These are phyloP conservation scores for Metschnikowia dekortorum DNA, from an alignment of 805 yeast genomes.

Conservation along the genomic window DNA sequence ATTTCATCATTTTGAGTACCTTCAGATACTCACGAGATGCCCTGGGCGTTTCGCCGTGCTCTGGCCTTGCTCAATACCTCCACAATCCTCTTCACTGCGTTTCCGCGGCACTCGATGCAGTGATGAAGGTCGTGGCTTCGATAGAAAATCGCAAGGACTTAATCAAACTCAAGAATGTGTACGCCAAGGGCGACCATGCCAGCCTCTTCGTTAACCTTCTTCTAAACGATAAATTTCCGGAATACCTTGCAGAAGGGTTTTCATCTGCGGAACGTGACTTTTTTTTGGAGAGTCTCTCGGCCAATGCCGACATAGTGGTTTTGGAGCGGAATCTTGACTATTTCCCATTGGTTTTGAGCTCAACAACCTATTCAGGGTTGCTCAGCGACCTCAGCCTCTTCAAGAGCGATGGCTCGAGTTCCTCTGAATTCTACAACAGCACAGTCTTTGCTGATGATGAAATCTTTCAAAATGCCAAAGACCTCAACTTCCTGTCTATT, in stretches of 20 bases:
- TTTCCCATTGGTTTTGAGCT: conserved; percentile 66
- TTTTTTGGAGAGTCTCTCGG: conserved; percentile 30
- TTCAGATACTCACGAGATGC: neutral
- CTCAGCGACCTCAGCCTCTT: conserved; percentile 67
- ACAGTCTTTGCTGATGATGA: conserved; percentile 39
- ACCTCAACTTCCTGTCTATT: conserved; percentile 72
- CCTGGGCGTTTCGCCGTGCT: neutral
- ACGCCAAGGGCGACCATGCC: conserved; percentile 58
- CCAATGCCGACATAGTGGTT: conserved; percentile 68
- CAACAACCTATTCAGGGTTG: conserved; percentile 77
- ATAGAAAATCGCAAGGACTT: conserved; percentile 17
- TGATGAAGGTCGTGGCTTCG: conserved; percentile 45
- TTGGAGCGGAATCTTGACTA: conserved; percentile 76
- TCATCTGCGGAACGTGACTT: conserved; percentile 36
- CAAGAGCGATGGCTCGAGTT: conserved; percentile 26
- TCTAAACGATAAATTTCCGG: conserved; percentile 31
- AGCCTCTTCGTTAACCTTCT: conserved; percentile 41
- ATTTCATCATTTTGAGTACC: conserved; percentile 30
- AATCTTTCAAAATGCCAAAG: conserved; percentile 49
- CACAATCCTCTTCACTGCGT: conserved; percentile 44
- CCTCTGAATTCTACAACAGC: conserved; percentile 22
- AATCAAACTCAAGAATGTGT: conserved; percentile 50
- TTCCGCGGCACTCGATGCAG: conserved; percentile 43
- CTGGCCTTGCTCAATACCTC: conserved; percentile 41
- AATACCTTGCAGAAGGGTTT: conserved; percentile 32